phyloP scores from a whole-genome alignment of 176 grass and related monocot species.

The Cenchrus americanus region DNA sequence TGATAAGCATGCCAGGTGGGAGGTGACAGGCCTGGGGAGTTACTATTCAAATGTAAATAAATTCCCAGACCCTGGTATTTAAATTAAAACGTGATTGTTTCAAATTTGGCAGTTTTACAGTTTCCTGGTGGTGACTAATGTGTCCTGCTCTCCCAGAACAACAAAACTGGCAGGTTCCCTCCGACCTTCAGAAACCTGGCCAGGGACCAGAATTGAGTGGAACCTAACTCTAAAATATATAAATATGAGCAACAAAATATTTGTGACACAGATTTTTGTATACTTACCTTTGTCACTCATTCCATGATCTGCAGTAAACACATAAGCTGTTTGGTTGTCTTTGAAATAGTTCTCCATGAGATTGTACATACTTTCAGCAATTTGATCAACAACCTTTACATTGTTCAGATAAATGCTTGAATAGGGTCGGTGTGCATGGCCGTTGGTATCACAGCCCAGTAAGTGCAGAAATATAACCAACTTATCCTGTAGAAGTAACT shows the following conservation, averaged over 20 bases:
- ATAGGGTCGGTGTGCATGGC: constrained; percentile 91
- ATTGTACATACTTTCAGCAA: constrained; percentile 83
- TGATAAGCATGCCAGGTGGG: background rate
- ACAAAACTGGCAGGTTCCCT: background rate
- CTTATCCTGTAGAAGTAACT: constrained; percentile 78
- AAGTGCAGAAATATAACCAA: constrained; percentile 96
- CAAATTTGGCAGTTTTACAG: constrained; percentile 2
- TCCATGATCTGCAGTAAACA: constrained; percentile 97
- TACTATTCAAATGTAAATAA: background rate
- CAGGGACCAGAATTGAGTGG: background rate
- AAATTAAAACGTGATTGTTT: constrained; percentile 13
- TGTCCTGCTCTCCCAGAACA: background rate
- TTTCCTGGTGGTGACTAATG: constrained; percentile 4
- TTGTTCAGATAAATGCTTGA: constrained; percentile 94
- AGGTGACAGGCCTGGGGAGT: background rate
- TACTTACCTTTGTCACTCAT: constrained; percentile 97
- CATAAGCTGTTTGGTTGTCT: constrained; percentile 79
- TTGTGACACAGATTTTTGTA: constrained; percentile 13
- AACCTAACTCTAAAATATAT: constrained; percentile 25
- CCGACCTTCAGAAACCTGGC: background rate
- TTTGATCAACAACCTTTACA: constrained; percentile 95
- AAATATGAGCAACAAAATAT: constrained; percentile 1
- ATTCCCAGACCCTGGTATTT: background rate
- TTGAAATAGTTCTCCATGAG: constrained; percentile 95
- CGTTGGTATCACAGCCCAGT: constrained; percentile 94